Evolutionary conservation across 305 asterid species (phyloP).

Genomic region (Fraxinus dipetala): DNA sequence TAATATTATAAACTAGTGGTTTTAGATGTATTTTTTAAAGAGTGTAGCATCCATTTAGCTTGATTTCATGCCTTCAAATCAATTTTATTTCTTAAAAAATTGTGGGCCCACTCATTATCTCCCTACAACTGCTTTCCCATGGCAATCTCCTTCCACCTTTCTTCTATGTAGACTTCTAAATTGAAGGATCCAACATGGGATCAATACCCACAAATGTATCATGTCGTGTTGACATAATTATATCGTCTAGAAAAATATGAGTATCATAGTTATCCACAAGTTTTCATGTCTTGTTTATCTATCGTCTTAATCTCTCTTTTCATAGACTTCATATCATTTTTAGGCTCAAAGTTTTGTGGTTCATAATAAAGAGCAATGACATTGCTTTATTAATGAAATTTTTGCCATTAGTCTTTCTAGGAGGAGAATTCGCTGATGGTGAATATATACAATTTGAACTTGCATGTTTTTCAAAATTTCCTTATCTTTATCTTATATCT

Average conservation of each 20-base stretch:
- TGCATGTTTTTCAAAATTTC: not conserved
- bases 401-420: not conserved
- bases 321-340: not conserved
- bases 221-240: not conserved
- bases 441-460: not conserved
- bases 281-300: not conserved
- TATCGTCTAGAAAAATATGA: not conserved
- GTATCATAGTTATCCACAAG: not conserved
- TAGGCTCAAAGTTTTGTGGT: not conserved
- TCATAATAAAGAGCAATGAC: not conserved
- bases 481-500: not conserved
- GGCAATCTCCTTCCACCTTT: not conserved
- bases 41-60: no score
- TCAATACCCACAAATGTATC: not conserved
- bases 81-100: not conserved
- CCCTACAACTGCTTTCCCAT: not conserved
- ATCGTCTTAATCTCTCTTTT: not conserved
- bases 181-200: not conserved
- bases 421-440: not conserved
- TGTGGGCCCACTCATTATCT: not conserved
- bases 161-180: not conserved
- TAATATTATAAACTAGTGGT: no score
- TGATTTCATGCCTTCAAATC: not conserved
- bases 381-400: not conserved
- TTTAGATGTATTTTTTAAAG: no score